A percentile compares a stretch with the other conserved stretches of the same genome.
These are phyloP conservation scores for Claviceps cyperi DNA, from an alignment of 2,329 filamentous ascomycete species.

Conservation along the genomic window DNA sequence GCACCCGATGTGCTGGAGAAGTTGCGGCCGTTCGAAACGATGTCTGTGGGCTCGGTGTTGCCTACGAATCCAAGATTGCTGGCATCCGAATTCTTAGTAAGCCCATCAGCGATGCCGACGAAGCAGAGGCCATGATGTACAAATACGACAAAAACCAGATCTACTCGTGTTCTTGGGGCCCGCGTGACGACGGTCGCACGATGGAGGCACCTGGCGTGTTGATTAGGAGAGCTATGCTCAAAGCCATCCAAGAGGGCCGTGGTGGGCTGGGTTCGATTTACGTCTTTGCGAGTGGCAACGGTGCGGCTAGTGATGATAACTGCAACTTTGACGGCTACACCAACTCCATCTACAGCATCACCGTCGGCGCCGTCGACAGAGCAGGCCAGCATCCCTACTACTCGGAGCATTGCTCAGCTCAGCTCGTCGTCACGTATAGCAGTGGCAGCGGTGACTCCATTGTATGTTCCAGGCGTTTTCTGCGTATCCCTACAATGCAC, in stretches of 20 bases:
- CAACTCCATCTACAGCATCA: constrained; percentile 98
- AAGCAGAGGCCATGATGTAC: constrained; percentile 86
- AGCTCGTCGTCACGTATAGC: constrained; percentile 92
- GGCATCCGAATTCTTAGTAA: constrained; percentile 88
- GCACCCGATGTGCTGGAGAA: constrained; percentile 89
- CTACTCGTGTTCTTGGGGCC: constrained; percentile 98
- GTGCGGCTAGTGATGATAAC: constrained; percentile 75
- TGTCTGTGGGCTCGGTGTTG: constrained; percentile 89
- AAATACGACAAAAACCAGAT: constrained; percentile 85
- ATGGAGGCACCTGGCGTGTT: constrained; percentile 91
- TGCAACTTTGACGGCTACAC: constrained; percentile 99
- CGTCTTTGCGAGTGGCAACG: constrained; percentile 91
- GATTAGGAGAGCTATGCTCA: constrained; percentile 81
- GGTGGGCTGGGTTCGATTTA: constrained; percentile 77
- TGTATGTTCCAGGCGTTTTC: constrained; percentile 23
- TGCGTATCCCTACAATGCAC: too few relatives aligned
- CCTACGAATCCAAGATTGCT: constrained; percentile 80
- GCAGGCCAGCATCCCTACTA: constrained; percentile 86
- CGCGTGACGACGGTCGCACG: constrained; percentile 78
- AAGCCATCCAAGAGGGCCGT: constrained; percentile 79
- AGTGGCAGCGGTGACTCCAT: constrained; percentile 81
- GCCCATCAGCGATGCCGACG: constrained; percentile 80
- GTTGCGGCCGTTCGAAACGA: constrained; percentile 85
- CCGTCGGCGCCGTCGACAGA: constrained; percentile 82
- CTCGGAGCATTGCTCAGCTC: constrained; percentile 89